Evolutionary conservation across 495 filamentous ascomycete species (phyloP), one percentile per base, ranked within the genome.

Genomic region (Penicillium roqueforti): DNA sequence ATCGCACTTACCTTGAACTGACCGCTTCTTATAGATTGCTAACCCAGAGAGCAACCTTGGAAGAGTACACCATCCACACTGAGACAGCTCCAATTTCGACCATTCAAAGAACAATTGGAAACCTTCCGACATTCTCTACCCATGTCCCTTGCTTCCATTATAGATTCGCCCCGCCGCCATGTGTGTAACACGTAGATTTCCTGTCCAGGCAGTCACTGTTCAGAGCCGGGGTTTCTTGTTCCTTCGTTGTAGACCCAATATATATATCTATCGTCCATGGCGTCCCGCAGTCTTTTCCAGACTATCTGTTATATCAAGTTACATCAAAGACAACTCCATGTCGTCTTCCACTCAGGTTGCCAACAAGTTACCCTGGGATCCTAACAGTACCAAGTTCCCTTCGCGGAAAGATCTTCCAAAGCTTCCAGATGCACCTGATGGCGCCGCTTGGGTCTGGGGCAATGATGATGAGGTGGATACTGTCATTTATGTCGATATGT

Each of bases 361-460:
- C 9, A 51, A 68, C 25, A 58, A 66, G 1, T 50, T 83, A 16
- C 80, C 81, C 22, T 84, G 75, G 73, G 72, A 85, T 59, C 81
- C 82, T 2, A 66, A 80, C 56, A 72, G 56, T 38, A 70, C 71
- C 19, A 70, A 63, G 37, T 84, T 85, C 53, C 81, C 81, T 3
- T 66, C 60, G 4, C 68, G 77, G 26, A 78, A 77, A 49, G 76
- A 83, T 51, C 69, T 84, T 10, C 80, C 80, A 16, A 56, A 58
- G 39, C 68, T 80, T 28, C 52, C 70, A 4, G 66, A 68, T 51
- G 72, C 74, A 2, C 75, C 77, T 9, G 54, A 71, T 56, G 69
- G 68, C 45, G 80, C 82, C 13, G 83, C 82, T 31, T 87, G 83
- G 83, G 78, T 86, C 20, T 86, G 83, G 83, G 83, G 84, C 5